Percentiles rank a stretch among this genome's conserved stretches.
phyloP scores from a whole-genome alignment of 2,329 filamentous ascomycete genomes.

The Sporothrix protearum region DNA sequence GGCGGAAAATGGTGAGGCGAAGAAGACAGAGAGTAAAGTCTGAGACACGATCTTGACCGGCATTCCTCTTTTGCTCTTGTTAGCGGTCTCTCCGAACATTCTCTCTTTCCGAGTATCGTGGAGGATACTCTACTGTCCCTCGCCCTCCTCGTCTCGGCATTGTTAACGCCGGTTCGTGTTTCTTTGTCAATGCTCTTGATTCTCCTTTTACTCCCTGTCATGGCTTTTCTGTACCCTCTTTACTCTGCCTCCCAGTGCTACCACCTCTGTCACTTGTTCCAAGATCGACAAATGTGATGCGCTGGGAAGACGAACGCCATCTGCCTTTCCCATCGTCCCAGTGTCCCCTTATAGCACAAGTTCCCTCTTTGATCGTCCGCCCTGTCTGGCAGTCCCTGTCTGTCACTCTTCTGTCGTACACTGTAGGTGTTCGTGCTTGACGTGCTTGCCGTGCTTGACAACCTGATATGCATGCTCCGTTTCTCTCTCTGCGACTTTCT shows the following conservation, averaged over 20 bases:
- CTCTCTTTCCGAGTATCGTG: background rate
- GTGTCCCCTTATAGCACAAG: background rate
- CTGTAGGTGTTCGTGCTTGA: background rate
- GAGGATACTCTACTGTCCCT: background rate
- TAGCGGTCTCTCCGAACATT: background rate
- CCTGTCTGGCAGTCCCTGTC: background rate
- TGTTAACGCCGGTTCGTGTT: conserved; percentile 12
- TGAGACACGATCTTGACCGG: background rate
- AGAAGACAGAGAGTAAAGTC: background rate
- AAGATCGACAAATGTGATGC: conserved; percentile 9
- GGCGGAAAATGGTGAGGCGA: background rate
- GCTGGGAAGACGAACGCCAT: background rate
- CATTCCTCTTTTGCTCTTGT: background rate
- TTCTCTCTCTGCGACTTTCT: background rate
- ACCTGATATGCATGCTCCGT: too few relatives aligned
- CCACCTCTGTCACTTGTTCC: background rate
- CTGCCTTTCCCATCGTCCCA: background rate
- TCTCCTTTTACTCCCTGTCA: background rate
- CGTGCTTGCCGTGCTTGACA: background rate
- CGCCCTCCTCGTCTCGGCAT: background rate
- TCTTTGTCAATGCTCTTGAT: background rate
- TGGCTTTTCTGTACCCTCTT: background rate
- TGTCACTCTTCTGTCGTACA: background rate
- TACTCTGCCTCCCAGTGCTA: too few relatives aligned
- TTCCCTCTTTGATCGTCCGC: background rate